Base-by-base conservation (phyloP, 305 asterid genomes). In the Fraxinus platypoda region DNA sequence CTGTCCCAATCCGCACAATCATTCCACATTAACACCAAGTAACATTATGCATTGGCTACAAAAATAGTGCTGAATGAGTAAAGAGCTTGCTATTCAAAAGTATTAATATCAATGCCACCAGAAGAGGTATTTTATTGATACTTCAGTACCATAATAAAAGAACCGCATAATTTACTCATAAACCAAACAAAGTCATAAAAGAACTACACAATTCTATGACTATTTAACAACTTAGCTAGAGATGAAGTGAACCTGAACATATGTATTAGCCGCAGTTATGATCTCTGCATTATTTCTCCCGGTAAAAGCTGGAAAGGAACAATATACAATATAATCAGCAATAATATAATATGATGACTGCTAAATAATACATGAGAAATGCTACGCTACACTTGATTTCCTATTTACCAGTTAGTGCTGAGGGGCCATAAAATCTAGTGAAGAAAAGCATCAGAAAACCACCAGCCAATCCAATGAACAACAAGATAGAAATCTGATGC, bases 401-500 rank as follows among this genome's bases (percentile, higher is more conserved):
- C 80, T 59, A 80, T 70, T 87, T 82, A 95, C 99, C 97, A 25
- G 93, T 85, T 84, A 95, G 85, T 12, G 93, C 97, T 94, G 93
- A 90, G 41, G 84, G 85, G 73, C 99, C 98, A 66, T 85, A 90
- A 62, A 83, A 87, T 90, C 92, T 91, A 33, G 97, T 95, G 79
- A 91, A 93, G 86, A 90, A 79, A 81, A 95, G 87, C 98, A 95
- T 95, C 83, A 91, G 82, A 83, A 85, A 83, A 80, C 99, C 99
- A 87, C 95, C 54, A 74, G 91, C 90, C 86, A 95, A 84, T 62
- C 97, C 99, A 90, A 95, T 90, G 86, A 89, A 92, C 81, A 94
- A 91, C 93, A 95, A 88, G 59, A 87, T 82, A 64, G 99, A 95
- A 89, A 95, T 95, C 86, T 94, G 97, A 90, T 91, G 99, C 84